A percentile compares a stretch with the other conserved stretches of the same genome.
Evolutionary conservation across 257 asterid species (phyloP).

Genomic region (Plantago ovata): DNA sequence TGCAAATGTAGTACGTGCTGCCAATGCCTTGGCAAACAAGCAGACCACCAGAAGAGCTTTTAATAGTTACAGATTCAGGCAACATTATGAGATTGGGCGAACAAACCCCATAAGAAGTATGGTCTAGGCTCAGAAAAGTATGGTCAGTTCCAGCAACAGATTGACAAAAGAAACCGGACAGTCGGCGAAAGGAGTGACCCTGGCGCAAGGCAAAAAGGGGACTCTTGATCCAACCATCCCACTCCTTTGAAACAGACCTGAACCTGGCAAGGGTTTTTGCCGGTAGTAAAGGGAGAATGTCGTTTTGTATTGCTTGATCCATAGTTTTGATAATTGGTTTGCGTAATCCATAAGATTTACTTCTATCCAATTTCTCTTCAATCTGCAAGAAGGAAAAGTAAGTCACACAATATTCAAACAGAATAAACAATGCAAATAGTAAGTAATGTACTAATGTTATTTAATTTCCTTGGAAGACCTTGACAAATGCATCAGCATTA

Average conservation of each 20-base stretch:
- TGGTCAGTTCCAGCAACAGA: not conserved
- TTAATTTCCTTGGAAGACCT: too few relatives aligned
- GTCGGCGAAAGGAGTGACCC: slow-evolving; percentile 27
- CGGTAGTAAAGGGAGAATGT: slow-evolving; percentile 45
- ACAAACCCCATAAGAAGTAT: slow-evolving; percentile 39
- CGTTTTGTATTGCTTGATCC: slow-evolving; percentile 17
- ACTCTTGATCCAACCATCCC: slow-evolving; percentile 33
- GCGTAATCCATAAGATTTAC: too few relatives aligned
- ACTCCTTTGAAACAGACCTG: slow-evolving; percentile 41
- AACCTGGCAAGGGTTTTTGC: slow-evolving; percentile 39
- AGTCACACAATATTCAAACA: too few relatives aligned
- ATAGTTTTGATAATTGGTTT: too few relatives aligned
- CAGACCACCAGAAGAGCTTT: slow-evolving; percentile 36
- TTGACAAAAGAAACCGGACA: slow-evolving; percentile 45
- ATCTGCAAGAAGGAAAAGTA: too few relatives aligned
- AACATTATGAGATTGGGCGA: slow-evolving; percentile 22
- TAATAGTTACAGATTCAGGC: slow-evolving; percentile 16
- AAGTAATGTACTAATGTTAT: too few relatives aligned
- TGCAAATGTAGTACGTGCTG: slow-evolving; percentile 36
- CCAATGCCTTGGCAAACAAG: slow-evolving; percentile 26
- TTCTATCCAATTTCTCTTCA: too few relatives aligned
- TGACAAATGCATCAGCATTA: too few relatives aligned
- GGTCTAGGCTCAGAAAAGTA: slow-evolving; percentile 22
- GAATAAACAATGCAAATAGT: too few relatives aligned
- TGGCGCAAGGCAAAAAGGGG: slow-evolving; percentile 42